Evolutionary conservation across 2,329 filamentous ascomycete genomes (phyloP), one percentile per base, ranked within the genome.

Genomic region (Amesomyces nigricolor): DNA sequence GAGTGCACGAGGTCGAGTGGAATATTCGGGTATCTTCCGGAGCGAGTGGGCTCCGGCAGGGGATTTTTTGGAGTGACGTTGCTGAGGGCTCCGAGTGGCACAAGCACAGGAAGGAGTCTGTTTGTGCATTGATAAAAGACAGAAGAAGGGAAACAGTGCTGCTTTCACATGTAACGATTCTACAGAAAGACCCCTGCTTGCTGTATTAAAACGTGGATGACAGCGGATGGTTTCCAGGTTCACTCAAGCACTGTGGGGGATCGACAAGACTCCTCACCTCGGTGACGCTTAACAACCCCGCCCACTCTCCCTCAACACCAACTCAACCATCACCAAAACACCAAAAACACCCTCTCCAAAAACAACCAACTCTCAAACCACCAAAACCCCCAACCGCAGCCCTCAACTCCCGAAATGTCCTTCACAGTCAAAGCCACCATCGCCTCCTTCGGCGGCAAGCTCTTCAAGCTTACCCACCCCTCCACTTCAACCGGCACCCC

Each of bases 361-460:
- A 30, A 22, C 22, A 9, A 2, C 44, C 14, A 26, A 42, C n/a
- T 29, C 6, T 9, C 19, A 29, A 9, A 45, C 8, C 47, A 55
- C 11, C 29, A 39, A 39, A 45, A 47, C 35, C 38, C 8, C 17
- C 13, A 14, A 7, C 2, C 43, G 11, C 17, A 32, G 17, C 35
- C 40, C 19, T 17, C 22, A 39, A 7, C 29, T 37, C 17, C 19
- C 14, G 57, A 56, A 40, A 94, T 94, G 91, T 78, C 87, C 57
- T 91, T 97, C 78, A 89, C 88, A 70, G 95, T 88, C 63, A 95
- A 88, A 71, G 87, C 89, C 58, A 89, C 88, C 61, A 96, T 97
- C 73, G 81, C 86, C 77, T 89, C 85, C 71, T 97, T 96, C 70
- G 92, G 91, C 70, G 94, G 94, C 70, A 91, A 91, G 75, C 87